Base-by-base conservation (phyloP, 2,329 filamentous ascomycete species). In the Aaosphaeria pasadenensis region DNA sequence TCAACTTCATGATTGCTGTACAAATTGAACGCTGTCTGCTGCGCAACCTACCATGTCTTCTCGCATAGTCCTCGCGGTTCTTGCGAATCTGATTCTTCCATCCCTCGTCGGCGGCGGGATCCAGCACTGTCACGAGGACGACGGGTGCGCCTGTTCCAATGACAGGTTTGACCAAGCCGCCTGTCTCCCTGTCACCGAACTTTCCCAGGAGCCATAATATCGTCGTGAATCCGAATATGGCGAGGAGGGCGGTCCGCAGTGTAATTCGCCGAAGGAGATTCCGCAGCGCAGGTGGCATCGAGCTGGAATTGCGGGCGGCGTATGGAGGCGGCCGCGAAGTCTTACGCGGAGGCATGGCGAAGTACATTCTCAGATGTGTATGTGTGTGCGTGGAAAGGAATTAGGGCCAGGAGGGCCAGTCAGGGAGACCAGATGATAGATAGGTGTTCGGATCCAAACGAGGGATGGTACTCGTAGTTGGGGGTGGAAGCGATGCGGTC, bases 331-430 rank as follows among this genome's bases (percentile, higher is more conserved):
- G 83, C 65, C 87, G 84, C 56, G 88, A 92, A 64, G 82, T 84
- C 74, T 92, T 95, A 71, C 91, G 87, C 63, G 89, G 83, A 47
- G 91, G 91, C 61, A 95, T 85, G 55, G 91, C 90, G 78, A 92
- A 91, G 71, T 96, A 91, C 90, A 96, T 75, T 59, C n/a, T 6
- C 40, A 32, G 28, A n/a, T 9, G 17, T 24, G 17, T 24, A 24
- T 24, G 17, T 24, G 17, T 24, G 17, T 24, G 17, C 17, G 17
- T 24, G 17, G 39, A 41, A 41, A 11, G 11, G 28, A 24, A 11
- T n/a, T 11, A 11, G n/a, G 47, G 47, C 45, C 36, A 44, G 44
- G 42, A 43, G 51, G 55, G 54, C 56, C 55, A 55, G 58, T 50
- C 17, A 36, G 31, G 31, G 30, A 35, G 46, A 36, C 48, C 46